Conservation (phyloP, 2,329 filamentous ascomycete genomes). For the Fusarium piperis region DNA sequence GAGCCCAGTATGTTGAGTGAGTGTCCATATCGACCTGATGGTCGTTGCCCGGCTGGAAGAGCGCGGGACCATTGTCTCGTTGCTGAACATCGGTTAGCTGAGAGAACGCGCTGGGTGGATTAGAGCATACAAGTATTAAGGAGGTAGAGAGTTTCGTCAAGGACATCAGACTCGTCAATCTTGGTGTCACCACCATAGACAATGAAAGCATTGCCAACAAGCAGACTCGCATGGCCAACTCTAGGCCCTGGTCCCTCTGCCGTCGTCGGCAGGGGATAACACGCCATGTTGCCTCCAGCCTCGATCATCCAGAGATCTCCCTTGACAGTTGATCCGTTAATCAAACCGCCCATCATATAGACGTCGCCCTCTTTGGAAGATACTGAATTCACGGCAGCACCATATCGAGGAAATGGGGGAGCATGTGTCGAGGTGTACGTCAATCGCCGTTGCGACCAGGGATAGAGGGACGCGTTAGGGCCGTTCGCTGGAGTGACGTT, state of each 20-base stretch:
- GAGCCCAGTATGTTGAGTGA: slow-evolving; percentile 96
- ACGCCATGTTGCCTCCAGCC: slow-evolving; percentile 85
- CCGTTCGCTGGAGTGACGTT: slow-evolving; percentile 62
- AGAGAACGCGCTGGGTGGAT: neutral
- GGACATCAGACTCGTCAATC: slow-evolving; percentile 87
- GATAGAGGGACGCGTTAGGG: slow-evolving; percentile 85
- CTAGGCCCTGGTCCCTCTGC: slow-evolving; percentile 94
- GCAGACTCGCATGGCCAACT: slow-evolving; percentile 91
- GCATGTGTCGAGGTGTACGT: slow-evolving; percentile 84
- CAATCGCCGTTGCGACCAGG: slow-evolving; percentile 91
- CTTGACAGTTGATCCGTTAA: slow-evolving; percentile 94
- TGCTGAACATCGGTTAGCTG: slow-evolving; percentile 62
- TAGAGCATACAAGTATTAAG: slow-evolving; percentile 89
- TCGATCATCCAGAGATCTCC: slow-evolving; percentile 99
- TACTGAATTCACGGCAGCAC: slow-evolving; percentile 90
- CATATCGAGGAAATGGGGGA: slow-evolving; percentile 95
- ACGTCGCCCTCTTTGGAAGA: slow-evolving; percentile 97
- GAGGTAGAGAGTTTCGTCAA: slow-evolving; percentile 96
- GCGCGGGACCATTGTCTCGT: slow-evolving; percentile 98
- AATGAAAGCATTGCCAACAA: slow-evolving; percentile 98
- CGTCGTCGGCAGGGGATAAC: slow-evolving; percentile 90
- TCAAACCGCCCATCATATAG: slow-evolving; percentile 96
- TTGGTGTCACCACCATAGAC: slow-evolving; percentile 99
- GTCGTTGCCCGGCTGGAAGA: slow-evolving; percentile 84
- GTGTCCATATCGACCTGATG: slow-evolving; percentile 93